Base-by-base conservation (phyloP, 2,329 filamentous ascomycete genomes). In the Aspergillus pseudotamarii region DNA sequence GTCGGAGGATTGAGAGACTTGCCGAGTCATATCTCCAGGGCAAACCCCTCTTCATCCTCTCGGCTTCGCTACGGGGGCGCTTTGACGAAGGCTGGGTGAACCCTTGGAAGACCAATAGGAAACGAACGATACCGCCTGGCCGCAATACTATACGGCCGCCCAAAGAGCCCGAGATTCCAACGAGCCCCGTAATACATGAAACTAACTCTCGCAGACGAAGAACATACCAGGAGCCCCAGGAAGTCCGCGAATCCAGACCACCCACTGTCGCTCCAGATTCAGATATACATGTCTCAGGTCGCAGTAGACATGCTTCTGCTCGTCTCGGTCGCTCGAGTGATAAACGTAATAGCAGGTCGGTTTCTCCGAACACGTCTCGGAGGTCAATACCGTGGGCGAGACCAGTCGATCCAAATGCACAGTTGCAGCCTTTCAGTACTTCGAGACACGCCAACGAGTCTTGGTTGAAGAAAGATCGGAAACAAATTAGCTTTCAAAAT, bases 51-150 rank as follows among this genome's bases (percentile, higher is more conserved):
- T 82, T 81, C 60, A 83, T 84, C 51, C 69, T 80, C 12, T 81
- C 78, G 6, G 81, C 82, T 14, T 75, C 76, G 10, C 71, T 84
- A 23, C 76, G 72, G 50, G 82, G 82, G 0, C 81, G 81, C 1
- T 80, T 84, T 36, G 75, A 79, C 5, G 63, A 75, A 28, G 75
- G 69, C 30, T 84, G 82, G 82, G 65, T 68, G 6, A 83, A 83
- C 66, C 82, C 81, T 2, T 83, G 82, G 82, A 74, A 65, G 55
- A 76, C 75, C 57, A 61, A 68, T 3, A 46, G 60, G 19, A 69
- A 74, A 53, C 62, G 53, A 9, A 65, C 46, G 41, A 36, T 10
- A 11, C 30, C n/a, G 5, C 3, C 57, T 28, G 5, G 11, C 21
- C 53, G 26, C 12, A 43, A 41, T 12, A 53, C 36, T 14, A 55